phyloP scores from a whole-genome alignment of 2,329 filamentous ascomycete genomes.

The Xylaria arbuscula region DNA sequence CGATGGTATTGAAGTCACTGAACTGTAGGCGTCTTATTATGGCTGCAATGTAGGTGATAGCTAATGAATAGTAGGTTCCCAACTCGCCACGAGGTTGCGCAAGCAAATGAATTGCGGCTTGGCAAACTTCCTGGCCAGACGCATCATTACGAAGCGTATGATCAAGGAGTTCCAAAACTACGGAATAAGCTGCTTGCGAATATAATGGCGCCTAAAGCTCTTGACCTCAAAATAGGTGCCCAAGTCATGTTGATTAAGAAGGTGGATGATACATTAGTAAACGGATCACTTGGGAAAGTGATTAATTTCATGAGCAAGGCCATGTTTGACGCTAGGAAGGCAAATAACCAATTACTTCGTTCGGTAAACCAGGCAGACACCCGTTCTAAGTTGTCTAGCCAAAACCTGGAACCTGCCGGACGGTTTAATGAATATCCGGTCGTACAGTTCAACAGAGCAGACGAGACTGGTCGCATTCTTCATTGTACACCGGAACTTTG shows the following conservation, averaged over 20 bases:
- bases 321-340: slow-evolving; percentile 52
- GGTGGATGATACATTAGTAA: slow-evolving; percentile 91
- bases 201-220: slow-evolving; percentile 88
- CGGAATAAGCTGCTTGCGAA: slow-evolving; percentile 84
- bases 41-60: slow-evolving; percentile 21
- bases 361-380: slow-evolving; percentile 54
- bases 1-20: slow-evolving; percentile 83
- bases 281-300: slow-evolving; percentile 91
- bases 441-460: slow-evolving; percentile 83
- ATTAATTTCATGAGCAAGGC: slow-evolving; percentile 74
- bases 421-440: slow-evolving; percentile 77
- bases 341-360: slow-evolving; percentile 28
- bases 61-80: slow-evolving; percentile 71
- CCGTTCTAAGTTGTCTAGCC: slow-evolving; percentile 62
- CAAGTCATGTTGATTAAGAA: slow-evolving; percentile 99
- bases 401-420: slow-evolving; percentile 57
- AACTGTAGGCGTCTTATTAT: slow-evolving; percentile 65
- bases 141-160: slow-evolving; percentile 75
- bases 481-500: slow-evolving; percentile 89
- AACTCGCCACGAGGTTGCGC: slow-evolving; percentile 88
- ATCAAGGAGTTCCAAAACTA: slow-evolving; percentile 76
- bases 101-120: slow-evolving; percentile 82
- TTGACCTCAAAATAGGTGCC: slow-evolving; percentile 88
- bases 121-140: slow-evolving; percentile 74
- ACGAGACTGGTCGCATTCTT: slow-evolving; percentile 79